These are phyloP conservation scores for Arthroderma uncinatum DNA, from an alignment of 2,329 filamentous ascomycete genomes.

Conservation along the genomic window DNA sequence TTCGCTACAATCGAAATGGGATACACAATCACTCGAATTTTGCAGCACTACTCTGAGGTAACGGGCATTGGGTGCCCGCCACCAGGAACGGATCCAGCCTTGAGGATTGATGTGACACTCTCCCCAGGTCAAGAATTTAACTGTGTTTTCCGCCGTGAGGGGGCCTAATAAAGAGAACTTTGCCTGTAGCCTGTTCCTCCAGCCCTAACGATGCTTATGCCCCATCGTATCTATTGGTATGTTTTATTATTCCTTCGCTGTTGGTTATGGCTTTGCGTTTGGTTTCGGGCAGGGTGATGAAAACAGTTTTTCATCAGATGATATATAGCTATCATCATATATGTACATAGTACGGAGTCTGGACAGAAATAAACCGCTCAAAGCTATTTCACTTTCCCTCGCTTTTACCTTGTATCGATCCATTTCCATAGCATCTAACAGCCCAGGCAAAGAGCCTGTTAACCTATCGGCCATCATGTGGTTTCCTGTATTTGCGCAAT, in stretches of 20 bases:
- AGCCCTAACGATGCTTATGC: not conserved
- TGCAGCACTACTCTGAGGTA: conserved; percentile 34
- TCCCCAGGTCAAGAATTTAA: conserved; percentile 30
- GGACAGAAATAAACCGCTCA: no score
- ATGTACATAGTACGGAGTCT: no score
- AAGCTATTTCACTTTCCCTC: no score
- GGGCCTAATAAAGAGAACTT: not conserved
- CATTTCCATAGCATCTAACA: no score
- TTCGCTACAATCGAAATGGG: conserved; percentile 51
- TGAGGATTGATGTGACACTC: conserved; percentile 31
- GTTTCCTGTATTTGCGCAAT: no score
- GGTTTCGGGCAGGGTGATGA: no score
- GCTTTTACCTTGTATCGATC: no score
- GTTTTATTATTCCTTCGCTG: not conserved
- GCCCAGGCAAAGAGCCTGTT: no score
- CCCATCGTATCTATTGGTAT: not conserved
- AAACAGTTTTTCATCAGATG: no score
- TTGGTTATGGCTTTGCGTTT: not conserved
- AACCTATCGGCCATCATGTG: no score
- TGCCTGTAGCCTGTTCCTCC: no score
- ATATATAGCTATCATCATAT: no score
- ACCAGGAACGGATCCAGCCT: conserved; percentile 26
- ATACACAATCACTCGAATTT: conserved; percentile 36
- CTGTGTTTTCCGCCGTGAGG: conserved; percentile 24
- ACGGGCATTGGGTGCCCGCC: conserved; percentile 23